phyloP scores from a whole-genome alignment of 805 yeast genomes.

The Ogataea zsoltii region DNA sequence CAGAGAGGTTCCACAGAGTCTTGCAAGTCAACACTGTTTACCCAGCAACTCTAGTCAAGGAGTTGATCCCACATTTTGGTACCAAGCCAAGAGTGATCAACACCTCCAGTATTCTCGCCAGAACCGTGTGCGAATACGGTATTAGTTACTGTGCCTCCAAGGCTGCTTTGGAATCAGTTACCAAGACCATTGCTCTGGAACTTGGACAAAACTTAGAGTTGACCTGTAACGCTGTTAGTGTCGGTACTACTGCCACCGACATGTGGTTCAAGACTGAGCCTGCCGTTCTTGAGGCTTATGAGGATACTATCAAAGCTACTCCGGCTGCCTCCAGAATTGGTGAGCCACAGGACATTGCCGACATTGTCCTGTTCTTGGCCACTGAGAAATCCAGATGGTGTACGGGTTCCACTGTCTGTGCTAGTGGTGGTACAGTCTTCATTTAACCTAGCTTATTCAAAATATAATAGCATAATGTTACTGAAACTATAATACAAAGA shows the following conservation, averaged over 20 bases:
- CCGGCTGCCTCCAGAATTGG: constrained; percentile 25
- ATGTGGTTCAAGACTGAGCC: constrained; percentile 19
- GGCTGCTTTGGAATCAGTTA: constrained; percentile 19
- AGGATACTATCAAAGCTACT: constrained; percentile 8
- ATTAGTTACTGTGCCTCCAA: constrained; percentile 18
- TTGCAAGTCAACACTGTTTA: constrained; percentile 14
- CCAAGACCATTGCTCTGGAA: constrained; percentile 20
- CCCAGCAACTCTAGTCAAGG: constrained; percentile 12
- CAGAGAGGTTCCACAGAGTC: constrained; percentile 7
- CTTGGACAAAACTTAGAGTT: constrained; percentile 17
- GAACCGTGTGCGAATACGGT: constrained; percentile 10
- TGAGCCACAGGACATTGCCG: constrained; percentile 22
- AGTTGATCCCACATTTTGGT: constrained; percentile 12
- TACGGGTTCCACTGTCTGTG: constrained; percentile 17
- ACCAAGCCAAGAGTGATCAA: constrained; percentile 16
- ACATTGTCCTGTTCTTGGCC: constrained; percentile 18
- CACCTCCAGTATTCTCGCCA: constrained; percentile 14
- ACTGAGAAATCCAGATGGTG: constrained; percentile 21
- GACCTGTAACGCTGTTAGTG: constrained; percentile 19
- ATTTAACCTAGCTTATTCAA: not conserved
- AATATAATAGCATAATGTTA: too few relatives aligned
- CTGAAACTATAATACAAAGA: too few relatives aligned
- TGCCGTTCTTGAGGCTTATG: constrained; percentile 13
- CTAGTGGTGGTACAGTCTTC: constrained; percentile 19
- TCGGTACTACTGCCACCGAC: constrained; percentile 19